phyloP scores from a whole-genome alignment of 176 grass and related monocot species.

The Eleusine indica region DNA sequence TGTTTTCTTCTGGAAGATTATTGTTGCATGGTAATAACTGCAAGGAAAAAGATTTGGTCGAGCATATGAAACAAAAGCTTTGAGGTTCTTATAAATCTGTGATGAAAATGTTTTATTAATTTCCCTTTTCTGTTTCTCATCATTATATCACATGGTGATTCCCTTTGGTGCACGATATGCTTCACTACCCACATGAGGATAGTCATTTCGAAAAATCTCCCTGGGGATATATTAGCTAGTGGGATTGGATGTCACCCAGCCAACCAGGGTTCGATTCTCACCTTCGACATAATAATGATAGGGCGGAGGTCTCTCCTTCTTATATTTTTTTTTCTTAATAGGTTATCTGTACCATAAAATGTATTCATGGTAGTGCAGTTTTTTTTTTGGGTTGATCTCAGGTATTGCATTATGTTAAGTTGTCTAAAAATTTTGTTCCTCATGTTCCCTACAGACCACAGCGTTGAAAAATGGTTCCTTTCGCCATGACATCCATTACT shows the following conservation, averaged over 20 bases:
- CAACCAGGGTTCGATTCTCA: neutral
- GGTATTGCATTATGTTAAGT: neutral
- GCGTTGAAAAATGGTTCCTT: slow-evolving; percentile 85
- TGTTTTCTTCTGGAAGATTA: slow-evolving; percentile 5
- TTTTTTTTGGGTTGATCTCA: neutral
- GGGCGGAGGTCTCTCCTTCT: neutral
- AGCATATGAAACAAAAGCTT: slow-evolving; percentile 14
- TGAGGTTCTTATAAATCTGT: neutral
- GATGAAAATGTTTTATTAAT: neutral
- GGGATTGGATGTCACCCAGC: neutral
- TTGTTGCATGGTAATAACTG: neutral
- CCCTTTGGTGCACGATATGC: slow-evolving; percentile 17
- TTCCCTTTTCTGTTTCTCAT: neutral
- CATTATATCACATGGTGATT: neutral
- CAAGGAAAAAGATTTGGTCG: neutral
- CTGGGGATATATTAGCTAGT: neutral
- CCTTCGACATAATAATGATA: neutral
- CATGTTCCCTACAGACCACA: slow-evolving; percentile 62
- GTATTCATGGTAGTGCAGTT: neutral
- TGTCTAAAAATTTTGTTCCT: neutral
- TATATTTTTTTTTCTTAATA: neutral
- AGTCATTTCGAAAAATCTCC: neutral
- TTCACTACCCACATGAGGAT: neutral
- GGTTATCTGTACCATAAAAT: neutral
- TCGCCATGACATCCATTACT: slow-evolving; percentile 95